These are phyloP conservation scores for Leishmania guyanensis DNA, from an alignment of 208 protist genomes.

Conservation along the genomic window DNA sequence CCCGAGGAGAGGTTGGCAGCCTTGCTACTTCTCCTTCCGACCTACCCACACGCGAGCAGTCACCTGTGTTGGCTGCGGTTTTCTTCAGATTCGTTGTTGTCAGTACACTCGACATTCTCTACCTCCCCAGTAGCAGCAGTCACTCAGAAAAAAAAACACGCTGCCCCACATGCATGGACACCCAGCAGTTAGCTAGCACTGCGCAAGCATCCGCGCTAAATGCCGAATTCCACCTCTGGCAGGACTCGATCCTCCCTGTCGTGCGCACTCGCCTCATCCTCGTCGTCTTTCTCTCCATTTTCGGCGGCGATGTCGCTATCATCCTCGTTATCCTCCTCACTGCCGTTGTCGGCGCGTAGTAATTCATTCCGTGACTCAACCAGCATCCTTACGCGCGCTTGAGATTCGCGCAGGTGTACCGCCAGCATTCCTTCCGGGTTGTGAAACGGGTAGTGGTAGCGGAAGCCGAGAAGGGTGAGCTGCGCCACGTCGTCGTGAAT, in stretches of 20 bases:
- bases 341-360: not conserved
- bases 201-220: conserved; percentile 16
- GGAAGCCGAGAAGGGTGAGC: conserved; percentile 76
- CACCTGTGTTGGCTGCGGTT: not conserved
- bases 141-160: not conserved
- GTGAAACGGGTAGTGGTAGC: conserved; percentile 84
- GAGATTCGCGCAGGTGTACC: conserved; percentile 33
- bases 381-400: conserved; percentile 24
- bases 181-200: not conserved
- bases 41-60: not conserved
- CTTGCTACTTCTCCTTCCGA: not conserved
- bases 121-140: not conserved
- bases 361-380: not conserved
- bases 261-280: conserved; percentile 8
- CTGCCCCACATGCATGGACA: not conserved
- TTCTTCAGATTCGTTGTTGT: not conserved
- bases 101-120: not conserved
- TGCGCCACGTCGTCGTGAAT: conserved; percentile 39
- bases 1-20: not conserved
- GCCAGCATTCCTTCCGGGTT: conserved; percentile 66
- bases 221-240: conserved; percentile 54
- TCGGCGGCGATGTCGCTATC: conserved; percentile 10
- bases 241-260: conserved; percentile 29
- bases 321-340: not conserved
- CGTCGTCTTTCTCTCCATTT: conserved; percentile 14